phyloP scores from a whole-genome alignment of 2,329 filamentous ascomycete species.

The Fusarium pininemorale region DNA sequence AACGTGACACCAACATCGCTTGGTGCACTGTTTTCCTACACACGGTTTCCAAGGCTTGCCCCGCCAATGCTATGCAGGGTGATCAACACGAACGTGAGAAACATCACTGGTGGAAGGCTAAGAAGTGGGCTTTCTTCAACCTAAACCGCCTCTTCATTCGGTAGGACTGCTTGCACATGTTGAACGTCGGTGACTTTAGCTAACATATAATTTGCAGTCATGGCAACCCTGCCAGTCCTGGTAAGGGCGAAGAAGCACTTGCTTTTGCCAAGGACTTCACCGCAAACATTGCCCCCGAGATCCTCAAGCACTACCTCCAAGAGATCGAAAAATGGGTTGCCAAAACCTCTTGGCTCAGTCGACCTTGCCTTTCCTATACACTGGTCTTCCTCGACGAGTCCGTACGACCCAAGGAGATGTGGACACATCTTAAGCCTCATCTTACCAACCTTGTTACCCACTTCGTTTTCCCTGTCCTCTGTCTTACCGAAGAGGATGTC shows the following conservation, averaged over 20 bases:
- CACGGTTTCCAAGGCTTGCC: conserved; percentile 86
- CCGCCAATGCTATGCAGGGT: conserved; percentile 83
- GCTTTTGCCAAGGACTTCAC: conserved; percentile 92
- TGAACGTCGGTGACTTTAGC: not conserved
- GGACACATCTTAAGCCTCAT: conserved; percentile 91
- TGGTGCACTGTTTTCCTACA: conserved; percentile 97
- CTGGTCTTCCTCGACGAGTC: conserved; percentile 97
- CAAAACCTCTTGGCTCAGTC: conserved; percentile 94
- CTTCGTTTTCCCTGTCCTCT: conserved; percentile 94
- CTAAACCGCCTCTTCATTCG: conserved; percentile 94
- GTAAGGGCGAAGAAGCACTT: conserved; percentile 78
- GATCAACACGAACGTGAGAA: conserved; percentile 85
- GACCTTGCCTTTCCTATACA: conserved; percentile 91
- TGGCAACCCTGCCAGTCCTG: conserved; percentile 82
- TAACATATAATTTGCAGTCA: conserved; percentile 66
- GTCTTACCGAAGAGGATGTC: conserved; percentile 89
- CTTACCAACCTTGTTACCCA: conserved; percentile 93
- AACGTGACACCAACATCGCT: conserved; percentile 84
- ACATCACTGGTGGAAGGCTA: conserved; percentile 99
- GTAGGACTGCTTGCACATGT: conserved; percentile 55
- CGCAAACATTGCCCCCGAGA: conserved; percentile 90
- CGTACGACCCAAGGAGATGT: conserved; percentile 96
- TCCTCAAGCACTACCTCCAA: conserved; percentile 91
- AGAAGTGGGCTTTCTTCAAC: conserved; percentile 99
- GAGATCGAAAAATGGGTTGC: conserved; percentile 98